Base-by-base conservation (phyloP, 768 basidiomycete genomes). In the Polyporus arcularius region DNA sequence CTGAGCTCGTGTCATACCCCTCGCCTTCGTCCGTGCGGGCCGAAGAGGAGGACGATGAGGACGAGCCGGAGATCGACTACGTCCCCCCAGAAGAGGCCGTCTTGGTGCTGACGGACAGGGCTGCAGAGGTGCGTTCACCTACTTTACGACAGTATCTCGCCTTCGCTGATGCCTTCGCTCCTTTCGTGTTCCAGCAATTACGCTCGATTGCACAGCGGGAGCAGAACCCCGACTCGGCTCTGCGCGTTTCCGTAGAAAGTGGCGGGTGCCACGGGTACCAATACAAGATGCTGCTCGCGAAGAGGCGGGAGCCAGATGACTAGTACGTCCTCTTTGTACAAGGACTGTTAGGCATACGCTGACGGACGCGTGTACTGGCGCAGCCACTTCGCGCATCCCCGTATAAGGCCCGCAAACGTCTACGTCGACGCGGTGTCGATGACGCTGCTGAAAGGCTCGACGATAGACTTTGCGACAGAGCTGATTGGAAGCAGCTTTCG, bases 201-300 rank as follows among this genome's bases (percentile, higher is more conserved):
- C 79, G 80, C 46, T 73, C 76, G 46, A 91, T 97, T 59, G 82
- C 90, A 10, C 68, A 78, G n/a, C 79, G 85, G 41, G 83, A 90
- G 68, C 77, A 84, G 10, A 81, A 89, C 64, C 73, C 85, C 0
- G 69, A 83, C 51, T 80, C 91, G 21, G 92, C 88, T 4, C 78
- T 98, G 26, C 80, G 95, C 64, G 82, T 98, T 64, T 79, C 86
- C 1, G 94, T 98, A 28, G 94, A 97, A 68, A 92, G 90, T 11
- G 96, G 96, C 11, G 96, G 96, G 18, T 98, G 96, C 70, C 96
- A 98, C 71, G 96, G 96, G 40, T 98, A 98, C 73, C 94, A 97
- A 69, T 97, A 98, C 74, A 96, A 92, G 66, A 85, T 98, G 82
- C 86, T 89, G 57, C 81, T 98, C 4, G 88, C 90, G 2, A 80